These are phyloP conservation scores for Phaeosphaeriaceae sp. DNA, from an alignment of 2,329 filamentous ascomycete species.

Conservation along the genomic window DNA sequence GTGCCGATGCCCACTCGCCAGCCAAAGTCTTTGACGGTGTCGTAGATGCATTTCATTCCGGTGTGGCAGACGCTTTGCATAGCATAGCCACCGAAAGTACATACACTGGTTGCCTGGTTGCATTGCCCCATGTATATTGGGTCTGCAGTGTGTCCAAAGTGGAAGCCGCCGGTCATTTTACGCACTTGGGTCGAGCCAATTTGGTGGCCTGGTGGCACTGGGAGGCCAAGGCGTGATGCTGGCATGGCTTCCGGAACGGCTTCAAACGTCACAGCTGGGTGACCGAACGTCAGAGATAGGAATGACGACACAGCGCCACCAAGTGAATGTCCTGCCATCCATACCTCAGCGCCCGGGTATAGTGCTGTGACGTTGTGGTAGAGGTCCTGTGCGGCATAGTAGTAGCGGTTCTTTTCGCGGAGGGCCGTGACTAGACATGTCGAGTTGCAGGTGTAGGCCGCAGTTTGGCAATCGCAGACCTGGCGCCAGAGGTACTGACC, in stretches of 20 bases:
- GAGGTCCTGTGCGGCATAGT: constrained; percentile 84
- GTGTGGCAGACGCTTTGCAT: constrained; percentile 93
- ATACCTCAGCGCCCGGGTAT: constrained; percentile 83
- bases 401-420: constrained; percentile 85
- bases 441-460: constrained; percentile 88
- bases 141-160: constrained; percentile 95
- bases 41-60: constrained; percentile 86
- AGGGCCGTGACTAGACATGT: constrained; percentile 83
- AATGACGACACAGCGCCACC: constrained; percentile 90
- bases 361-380: constrained; percentile 91
- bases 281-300: constrained; percentile 86
- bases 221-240: constrained; percentile 82
- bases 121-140: constrained; percentile 94
- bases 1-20: constrained; percentile 92
- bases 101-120: constrained; percentile 86
- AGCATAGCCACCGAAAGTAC: constrained; percentile 90
- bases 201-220: constrained; percentile 79
- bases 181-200: constrained; percentile 69
- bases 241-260: constrained; percentile 90
- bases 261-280: constrained; percentile 91
- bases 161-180: constrained; percentile 75
- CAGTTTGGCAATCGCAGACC: constrained; percentile 90
- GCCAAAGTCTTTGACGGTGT: constrained; percentile 88
- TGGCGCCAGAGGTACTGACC: constrained; percentile 89
- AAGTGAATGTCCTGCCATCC: constrained; percentile 91